phyloP scores from a whole-genome alignment of 768 basidiomycete genomes.

The Psilocybe cyanescens region DNA sequence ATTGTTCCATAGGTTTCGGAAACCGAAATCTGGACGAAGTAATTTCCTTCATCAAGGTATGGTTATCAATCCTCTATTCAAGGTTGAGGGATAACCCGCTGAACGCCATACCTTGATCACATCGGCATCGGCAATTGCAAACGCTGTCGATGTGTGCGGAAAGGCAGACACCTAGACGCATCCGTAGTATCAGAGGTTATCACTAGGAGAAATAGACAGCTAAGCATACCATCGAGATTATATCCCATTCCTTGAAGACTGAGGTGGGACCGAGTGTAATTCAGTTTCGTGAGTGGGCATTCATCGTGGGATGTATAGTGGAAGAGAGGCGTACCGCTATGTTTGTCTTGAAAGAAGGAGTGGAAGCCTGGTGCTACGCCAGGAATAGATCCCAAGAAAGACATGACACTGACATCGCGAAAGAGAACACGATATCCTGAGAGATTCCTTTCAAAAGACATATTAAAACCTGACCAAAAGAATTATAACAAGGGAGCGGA shows the following conservation, averaged over 20 bases:
- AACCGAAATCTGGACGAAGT: constrained; percentile 17
- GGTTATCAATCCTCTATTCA: no score
- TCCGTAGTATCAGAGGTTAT: neutral
- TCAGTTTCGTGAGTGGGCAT: no score
- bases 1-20: constrained; percentile 17
- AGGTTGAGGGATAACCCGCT: no score
- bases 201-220: no score
- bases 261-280: neutral
- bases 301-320: no score
- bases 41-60: constrained; percentile 13
- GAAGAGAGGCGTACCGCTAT: neutral
- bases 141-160: neutral
- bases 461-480: neutral
- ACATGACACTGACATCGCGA: neutral
- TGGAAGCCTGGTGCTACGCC: neutral
- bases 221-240: neutral
- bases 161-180: neutral
- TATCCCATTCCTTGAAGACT: constrained; percentile 9
- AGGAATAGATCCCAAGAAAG: neutral
- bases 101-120: neutral
- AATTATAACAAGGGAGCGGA: neutral
- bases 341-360: constrained; percentile 7
- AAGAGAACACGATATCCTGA: constrained; percentile 6
- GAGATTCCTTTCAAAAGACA: neutral
- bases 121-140: constrained; percentile 6